phyloP scores from a whole-genome alignment of 257 asterid genomes.

The Catharanthus roseus region DNA sequence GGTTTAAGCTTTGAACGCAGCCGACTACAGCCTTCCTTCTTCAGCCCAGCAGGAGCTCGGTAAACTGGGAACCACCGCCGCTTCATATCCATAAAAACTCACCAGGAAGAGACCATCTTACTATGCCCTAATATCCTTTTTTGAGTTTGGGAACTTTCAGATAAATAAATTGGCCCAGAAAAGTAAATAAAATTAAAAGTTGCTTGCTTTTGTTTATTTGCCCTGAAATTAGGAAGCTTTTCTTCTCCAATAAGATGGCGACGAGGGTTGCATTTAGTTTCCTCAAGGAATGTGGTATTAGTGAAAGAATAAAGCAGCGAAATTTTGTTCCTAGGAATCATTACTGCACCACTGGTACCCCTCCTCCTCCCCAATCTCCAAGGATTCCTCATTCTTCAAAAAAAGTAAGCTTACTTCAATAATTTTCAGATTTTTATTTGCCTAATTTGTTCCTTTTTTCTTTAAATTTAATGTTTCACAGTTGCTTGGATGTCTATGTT shows the following conservation, averaged over 20 bases:
- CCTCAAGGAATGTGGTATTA: slow-evolving; percentile 16
- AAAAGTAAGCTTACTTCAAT: slow-evolving; percentile 18
- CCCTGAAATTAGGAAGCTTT: neutral
- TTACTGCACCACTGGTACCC: slow-evolving; percentile 16
- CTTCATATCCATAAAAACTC: neutral
- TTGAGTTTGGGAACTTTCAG: neutral
- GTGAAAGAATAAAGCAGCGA: slow-evolving; percentile 9
- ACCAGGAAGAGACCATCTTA: too few relatives aligned
- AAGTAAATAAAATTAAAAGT: neutral
- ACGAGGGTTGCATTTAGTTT: slow-evolving; percentile 14
- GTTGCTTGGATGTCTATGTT: too few relatives aligned
- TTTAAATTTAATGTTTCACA: neutral
- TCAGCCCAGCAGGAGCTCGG: neutral
- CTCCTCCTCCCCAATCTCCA: slow-evolving; percentile 18
- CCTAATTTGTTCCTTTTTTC: neutral
- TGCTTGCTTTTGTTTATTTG: too few relatives aligned
- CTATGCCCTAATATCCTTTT: neutral
- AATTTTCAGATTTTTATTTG: neutral
- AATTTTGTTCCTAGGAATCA: slow-evolving; percentile 7
- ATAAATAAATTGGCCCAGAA: neutral
- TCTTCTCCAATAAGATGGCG: slow-evolving; percentile 21
- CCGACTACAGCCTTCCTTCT: neutral
- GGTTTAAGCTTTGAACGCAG: slow-evolving; percentile 3
- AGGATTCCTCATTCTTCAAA: slow-evolving; percentile 31
- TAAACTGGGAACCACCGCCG: neutral